These are phyloP conservation scores for Cercospora nicotianae DNA, from an alignment of 2,329 filamentous ascomycete genomes.

Conservation along the genomic window DNA sequence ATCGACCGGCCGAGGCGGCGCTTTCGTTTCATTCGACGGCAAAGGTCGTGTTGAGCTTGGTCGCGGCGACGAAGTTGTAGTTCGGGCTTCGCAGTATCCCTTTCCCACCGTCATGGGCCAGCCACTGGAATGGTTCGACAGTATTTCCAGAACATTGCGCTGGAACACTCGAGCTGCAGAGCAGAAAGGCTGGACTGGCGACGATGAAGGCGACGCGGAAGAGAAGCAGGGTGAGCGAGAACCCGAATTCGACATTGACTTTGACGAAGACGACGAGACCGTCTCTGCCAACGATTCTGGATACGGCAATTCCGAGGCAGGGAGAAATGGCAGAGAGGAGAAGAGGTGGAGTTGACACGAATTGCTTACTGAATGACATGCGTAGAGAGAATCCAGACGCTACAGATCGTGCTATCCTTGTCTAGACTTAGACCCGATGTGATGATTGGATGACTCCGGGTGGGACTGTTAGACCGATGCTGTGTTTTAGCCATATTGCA, in stretches of 20 bases:
- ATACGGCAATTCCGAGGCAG: constrained; percentile 27
- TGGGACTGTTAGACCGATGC: neutral
- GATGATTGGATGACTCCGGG: neutral
- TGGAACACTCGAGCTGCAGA: constrained; percentile 94
- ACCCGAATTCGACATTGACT: constrained; percentile 87
- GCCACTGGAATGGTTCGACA: constrained; percentile 94
- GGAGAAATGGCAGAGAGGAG: constrained; percentile 25
- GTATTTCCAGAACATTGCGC: constrained; percentile 82
- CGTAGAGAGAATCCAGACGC: neutral
- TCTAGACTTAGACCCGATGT: neutral
- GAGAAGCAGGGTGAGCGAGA: constrained; percentile 24
- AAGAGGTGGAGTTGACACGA: constrained; percentile 21
- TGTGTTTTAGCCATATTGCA: neutral
- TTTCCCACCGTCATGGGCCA: constrained; percentile 94
- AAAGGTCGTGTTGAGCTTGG: constrained; percentile 92
- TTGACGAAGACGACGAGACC: constrained; percentile 59
- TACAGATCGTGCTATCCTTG: neutral
- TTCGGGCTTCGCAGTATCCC: constrained; percentile 92
- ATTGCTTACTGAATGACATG: neutral
- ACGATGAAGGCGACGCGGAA: constrained; percentile 38
- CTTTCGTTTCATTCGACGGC: constrained; percentile 96
- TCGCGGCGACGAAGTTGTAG: constrained; percentile 92
- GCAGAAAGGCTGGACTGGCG: constrained; percentile 75
- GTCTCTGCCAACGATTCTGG: constrained; percentile 40
- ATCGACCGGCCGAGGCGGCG: constrained; percentile 79